phyloP scores from a whole-genome alignment of 2,329 filamentous ascomycete genomes.

The Trichophyton simii region DNA sequence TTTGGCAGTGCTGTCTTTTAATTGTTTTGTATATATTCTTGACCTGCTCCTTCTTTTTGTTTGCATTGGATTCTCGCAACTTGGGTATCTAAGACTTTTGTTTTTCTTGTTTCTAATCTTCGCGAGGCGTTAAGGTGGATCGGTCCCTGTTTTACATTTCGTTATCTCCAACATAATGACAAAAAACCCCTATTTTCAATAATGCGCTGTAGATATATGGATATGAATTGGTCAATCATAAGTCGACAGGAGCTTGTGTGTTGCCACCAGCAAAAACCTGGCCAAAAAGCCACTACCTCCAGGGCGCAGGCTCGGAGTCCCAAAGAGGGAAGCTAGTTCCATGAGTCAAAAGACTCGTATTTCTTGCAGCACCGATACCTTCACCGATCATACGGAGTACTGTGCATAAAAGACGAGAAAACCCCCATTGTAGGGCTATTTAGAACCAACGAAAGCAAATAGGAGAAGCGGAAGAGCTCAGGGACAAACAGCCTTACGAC shows the following conservation, averaged over 20 bases:
- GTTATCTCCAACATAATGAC: neutral
- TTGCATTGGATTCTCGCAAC: neutral
- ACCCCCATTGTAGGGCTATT: too few species aligned
- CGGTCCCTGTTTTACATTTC: neutral
- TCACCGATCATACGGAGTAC: neutral
- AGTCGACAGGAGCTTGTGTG: neutral
- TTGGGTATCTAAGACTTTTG: neutral
- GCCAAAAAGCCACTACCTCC: neutral
- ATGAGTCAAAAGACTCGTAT: neutral
- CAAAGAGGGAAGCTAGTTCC: neutral
- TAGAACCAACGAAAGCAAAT: too few species aligned
- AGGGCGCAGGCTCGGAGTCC: neutral
- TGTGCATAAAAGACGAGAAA: neutral
- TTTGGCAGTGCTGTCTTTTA: conserved; percentile 45
- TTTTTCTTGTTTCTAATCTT: neutral
- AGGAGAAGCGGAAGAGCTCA: too few species aligned
- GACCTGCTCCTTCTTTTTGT: neutral
- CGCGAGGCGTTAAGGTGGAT: neutral
- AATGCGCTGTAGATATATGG: neutral
- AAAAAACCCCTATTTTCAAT: too few species aligned
- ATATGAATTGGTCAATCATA: neutral
- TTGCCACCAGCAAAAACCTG: neutral
- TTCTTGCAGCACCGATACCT: neutral
- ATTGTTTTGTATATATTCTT: neutral
- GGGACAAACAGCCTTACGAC: too few species aligned